Percentiles rank a stretch among this genome's conserved stretches.
These are phyloP conservation scores for Boletellus emodensis DNA, from an alignment of 768 basidiomycete genomes.

Conservation along the genomic window DNA sequence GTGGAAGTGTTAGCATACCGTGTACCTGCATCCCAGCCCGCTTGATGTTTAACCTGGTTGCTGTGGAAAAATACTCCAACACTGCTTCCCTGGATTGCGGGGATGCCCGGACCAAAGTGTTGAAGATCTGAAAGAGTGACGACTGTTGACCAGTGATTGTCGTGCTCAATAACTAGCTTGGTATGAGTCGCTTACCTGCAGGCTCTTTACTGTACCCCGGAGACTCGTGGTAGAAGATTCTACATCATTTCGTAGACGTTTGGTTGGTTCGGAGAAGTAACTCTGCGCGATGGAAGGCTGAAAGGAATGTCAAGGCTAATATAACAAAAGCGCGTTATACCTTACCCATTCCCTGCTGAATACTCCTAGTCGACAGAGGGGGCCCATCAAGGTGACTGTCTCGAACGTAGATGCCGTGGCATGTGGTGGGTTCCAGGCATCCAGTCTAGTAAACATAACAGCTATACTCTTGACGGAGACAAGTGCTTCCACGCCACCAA, in stretches of 20 bases:
- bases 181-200: conserved; percentile 55
- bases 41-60: conserved; percentile 72
- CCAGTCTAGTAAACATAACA: conserved; percentile 68
- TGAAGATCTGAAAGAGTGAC: conserved; percentile 84
- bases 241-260: conserved; percentile 66
- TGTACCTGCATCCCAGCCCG: conserved; percentile 86
- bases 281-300: conserved; percentile 73
- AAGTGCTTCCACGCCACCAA: conserved; percentile 77
- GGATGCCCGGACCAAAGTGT: conserved; percentile 81
- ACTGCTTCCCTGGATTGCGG: conserved; percentile 77
- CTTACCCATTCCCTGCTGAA: conserved; percentile 88
- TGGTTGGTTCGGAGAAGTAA: conserved; percentile 86
- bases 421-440: conserved; percentile 64
- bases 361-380: conserved; percentile 76
- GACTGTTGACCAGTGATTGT: conserved; percentile 27
- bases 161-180: background rate
- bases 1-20: background rate
- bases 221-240: conserved; percentile 83
- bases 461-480: conserved; percentile 83
- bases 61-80: conserved; percentile 74
- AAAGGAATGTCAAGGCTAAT: conserved; percentile 2
- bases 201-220: conserved; percentile 75
- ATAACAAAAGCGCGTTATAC: background rate
- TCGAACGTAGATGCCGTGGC: conserved; percentile 64
- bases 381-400: conserved; percentile 69